Conservation (phyloP, 106 monocot genomes). For the Amphibolis antarctica region DNA sequence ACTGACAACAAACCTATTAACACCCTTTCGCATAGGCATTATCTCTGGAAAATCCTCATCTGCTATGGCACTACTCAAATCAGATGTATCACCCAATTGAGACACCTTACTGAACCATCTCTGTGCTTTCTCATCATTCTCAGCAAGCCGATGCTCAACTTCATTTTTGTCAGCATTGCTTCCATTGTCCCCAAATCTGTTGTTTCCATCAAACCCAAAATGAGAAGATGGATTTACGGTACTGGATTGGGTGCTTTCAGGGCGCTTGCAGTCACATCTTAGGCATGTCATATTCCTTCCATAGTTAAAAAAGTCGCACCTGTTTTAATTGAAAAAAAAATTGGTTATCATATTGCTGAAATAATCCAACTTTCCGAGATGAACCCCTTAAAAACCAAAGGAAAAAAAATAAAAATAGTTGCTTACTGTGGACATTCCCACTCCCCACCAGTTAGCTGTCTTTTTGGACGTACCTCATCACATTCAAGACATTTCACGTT, state of each 20-base stretch:
- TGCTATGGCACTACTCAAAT: conserved; percentile 24
- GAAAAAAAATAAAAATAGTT: not conserved
- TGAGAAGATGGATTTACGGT: conserved; percentile 1
- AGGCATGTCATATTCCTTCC: conserved; percentile 81
- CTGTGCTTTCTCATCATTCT: conserved; percentile 54
- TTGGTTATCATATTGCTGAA: not conserved
- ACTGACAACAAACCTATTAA: conserved; percentile 31
- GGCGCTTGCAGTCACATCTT: conserved; percentile 83
- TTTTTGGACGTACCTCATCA: conserved; percentile 54
- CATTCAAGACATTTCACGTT: conserved; percentile 82
- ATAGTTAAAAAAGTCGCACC: conserved; percentile 86
- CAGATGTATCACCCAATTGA: conserved; percentile 27
- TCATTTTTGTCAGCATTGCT: conserved; percentile 26
- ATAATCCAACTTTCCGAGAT: not conserved
- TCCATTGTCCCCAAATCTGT: conserved; percentile 27
- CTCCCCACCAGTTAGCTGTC: conserved; percentile 68
- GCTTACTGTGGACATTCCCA: conserved; percentile 99
- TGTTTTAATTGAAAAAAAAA: conserved; percentile 9
- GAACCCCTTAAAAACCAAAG: not conserved
- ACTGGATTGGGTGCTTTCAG: conserved; percentile 19
- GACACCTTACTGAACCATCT: conserved; percentile 40
- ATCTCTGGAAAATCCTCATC: conserved; percentile 44
- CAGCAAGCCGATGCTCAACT: conserved; percentile 42
- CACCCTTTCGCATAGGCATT: conserved; percentile 29
- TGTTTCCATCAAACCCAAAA: conserved; percentile 5